A percentile compares a stretch with the other conserved stretches of the same genome.
These are phyloP conservation scores for Exophiala calicioides DNA, from an alignment of 2,329 filamentous ascomycete genomes.

Conservation along the genomic window DNA sequence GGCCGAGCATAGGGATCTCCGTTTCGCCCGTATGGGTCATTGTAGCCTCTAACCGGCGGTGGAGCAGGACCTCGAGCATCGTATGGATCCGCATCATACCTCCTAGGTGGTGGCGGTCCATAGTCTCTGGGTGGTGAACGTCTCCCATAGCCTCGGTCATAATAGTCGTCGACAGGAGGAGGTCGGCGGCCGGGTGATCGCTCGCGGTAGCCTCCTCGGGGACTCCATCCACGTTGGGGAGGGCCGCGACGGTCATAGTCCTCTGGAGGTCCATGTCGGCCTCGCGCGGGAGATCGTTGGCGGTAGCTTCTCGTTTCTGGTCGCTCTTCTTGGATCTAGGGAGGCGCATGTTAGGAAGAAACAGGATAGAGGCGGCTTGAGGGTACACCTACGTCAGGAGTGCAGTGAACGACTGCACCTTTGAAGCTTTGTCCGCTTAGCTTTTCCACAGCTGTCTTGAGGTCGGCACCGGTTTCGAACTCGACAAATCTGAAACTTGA, in stretches of 20 bases:
- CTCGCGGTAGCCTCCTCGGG: slow-evolving; percentile 83
- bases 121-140: slow-evolving; percentile 83
- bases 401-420: slow-evolving; percentile 79
- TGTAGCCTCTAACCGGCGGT: slow-evolving; percentile 57
- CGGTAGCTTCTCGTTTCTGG: slow-evolving; percentile 63
- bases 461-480: slow-evolving; percentile 88
- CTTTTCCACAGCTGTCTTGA: slow-evolving; percentile 91
- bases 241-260: slow-evolving; percentile 84
- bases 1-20: slow-evolving; percentile 41
- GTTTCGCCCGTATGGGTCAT: slow-evolving; percentile 60
- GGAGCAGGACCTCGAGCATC: slow-evolving; percentile 53
- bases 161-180: slow-evolving; percentile 83
- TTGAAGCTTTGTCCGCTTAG: slow-evolving; percentile 93
- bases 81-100: slow-evolving; percentile 76
- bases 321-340: slow-evolving; percentile 76
- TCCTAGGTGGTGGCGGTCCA: slow-evolving; percentile 63
- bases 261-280: slow-evolving; percentile 64
- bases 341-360: slow-evolving; percentile 25
- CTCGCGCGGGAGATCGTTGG: slow-evolving; percentile 75
- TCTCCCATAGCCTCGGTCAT: slow-evolving; percentile 73
- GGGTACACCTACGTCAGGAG: slow-evolving; percentile 71
- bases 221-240: slow-evolving; percentile 78
- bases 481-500: slow-evolving; percentile 76
- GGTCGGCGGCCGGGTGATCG: slow-evolving; percentile 64
- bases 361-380: slow-evolving; percentile 1